Evolutionary conservation across 805 yeast genomes (phyloP), one percentile per base, ranked within the genome.

Genomic region (Lachancea thermotolerans): DNA sequence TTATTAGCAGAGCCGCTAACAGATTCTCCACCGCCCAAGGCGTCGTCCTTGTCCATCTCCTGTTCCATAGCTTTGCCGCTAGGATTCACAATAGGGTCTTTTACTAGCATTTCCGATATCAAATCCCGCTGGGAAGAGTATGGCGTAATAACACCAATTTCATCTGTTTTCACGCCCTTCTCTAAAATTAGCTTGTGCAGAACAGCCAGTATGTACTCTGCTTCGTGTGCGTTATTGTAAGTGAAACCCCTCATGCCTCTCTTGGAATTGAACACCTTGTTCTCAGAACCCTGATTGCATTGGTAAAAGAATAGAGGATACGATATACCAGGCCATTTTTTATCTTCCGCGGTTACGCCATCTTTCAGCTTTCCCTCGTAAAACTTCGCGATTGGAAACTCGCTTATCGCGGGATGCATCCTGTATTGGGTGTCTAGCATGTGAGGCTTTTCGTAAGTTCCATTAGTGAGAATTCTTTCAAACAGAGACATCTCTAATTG

Each of bases 61-160:
- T 73, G 69, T 36, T 66, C 69, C 41, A 81, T 65, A 1, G 69
- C 74, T 36, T 67, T 67, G 8, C 67, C 60, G 6, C 62, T 58
- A 0, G 88, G 87, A 53, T 82, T 83, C 39, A 82, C 68, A 9
- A 81, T 54, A 1, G 65, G 64, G 54, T 82, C 81, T 25, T 67
- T 59, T 27, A 73, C 74, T 32, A 82, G 63, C 0, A 58, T 53
- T 3, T 72, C 63, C 0, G 88, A 78, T 14, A 83, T 64, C 46
- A 78, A 58, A 55, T 82, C 86, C 52, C 89, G 67, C 56, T 83
- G 90, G 0, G 86, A 87, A 36, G 85, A 74, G 58, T 83, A 83
- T n/a, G 88, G 87, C 0, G 89, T 83, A 46, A 83, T 79, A 11
- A 82, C 67, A 51, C 87, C 85, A 43, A 82, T 81, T 32, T 77